Base-by-base conservation (phyloP, 2,329 filamentous ascomycete species). In the Colletotrichum abscissum region DNA sequence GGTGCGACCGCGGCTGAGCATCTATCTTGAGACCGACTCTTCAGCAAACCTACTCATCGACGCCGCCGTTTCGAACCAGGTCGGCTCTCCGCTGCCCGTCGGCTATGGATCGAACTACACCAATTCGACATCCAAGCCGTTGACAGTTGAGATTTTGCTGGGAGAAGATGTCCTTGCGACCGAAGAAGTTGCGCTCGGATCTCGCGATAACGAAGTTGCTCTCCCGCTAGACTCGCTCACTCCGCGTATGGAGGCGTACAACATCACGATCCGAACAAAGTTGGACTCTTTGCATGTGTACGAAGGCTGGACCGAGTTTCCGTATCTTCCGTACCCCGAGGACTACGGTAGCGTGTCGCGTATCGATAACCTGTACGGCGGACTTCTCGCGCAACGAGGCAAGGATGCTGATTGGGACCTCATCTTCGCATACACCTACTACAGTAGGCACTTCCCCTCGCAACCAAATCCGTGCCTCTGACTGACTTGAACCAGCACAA, bases 301-400 rank as follows among this genome's bases (percentile, higher is more conserved):
- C 26, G 80, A 83, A 52, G 76, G 86, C 22, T 78, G 80, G 52
- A 73, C 71, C 35, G 67, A 71, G 0, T 70, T 73, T 12, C 65
- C 71, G 16, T 86, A 85, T 73, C 82, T 88, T 0, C 86, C 86
- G 0, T 83, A 84, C 26, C 86, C 85, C 58, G 77, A 77, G 2
- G 79, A 70, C 5, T 73, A 73, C 28, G 85, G 85, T 33, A 87
- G 85, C 77, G 82, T 84, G 2, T 83, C 84, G 3, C 84, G 83
- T 75, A 80, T 88, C 16, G 86, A 88, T 75, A 82, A 86, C 71
- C 75, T 86, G 11, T 80, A 82, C 38, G 85, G 86, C 22, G 84
- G 84, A 0, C 75, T 88, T 3, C 56, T 70, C 4, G 71, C 71
- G 35, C 71, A 73, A 38, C 28, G 71, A 3, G 71, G 71, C 14